Evolutionary conservation across 371 early-diverging fungal genomes (phyloP).

Genomic region (Pancytospora philotis): DNA sequence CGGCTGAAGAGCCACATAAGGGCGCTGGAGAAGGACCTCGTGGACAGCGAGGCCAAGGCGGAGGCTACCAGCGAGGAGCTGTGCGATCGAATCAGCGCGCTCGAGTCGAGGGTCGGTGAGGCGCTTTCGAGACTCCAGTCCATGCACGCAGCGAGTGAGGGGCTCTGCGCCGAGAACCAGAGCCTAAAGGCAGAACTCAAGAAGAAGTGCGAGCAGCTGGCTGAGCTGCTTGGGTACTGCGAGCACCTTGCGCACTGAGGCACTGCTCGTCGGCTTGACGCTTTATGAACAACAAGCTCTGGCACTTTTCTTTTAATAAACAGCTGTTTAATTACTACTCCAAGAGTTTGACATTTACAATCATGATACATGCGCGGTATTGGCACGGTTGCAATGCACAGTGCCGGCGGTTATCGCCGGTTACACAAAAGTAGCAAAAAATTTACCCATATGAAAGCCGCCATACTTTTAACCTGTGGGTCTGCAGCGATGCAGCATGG

Average conservation of each 20-base stretch:
- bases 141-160: not conserved
- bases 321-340: too few relatives aligned
- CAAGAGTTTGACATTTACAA: too few relatives aligned
- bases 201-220: conserved; percentile 22
- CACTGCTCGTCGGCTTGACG: too few relatives aligned
- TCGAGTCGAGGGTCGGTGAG: not conserved
- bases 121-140: not conserved
- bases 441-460: too few relatives aligned
- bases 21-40: conserved; percentile 37
- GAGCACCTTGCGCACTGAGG: conserved; percentile 18
- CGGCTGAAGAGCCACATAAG: conserved; percentile 33
- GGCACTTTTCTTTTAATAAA: too few relatives aligned
- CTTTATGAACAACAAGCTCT: too few relatives aligned
- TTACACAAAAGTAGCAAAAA: too few relatives aligned
- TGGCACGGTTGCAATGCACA: too few relatives aligned
- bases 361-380: too few relatives aligned
- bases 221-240: conserved; percentile 33
- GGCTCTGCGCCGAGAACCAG: not conserved
- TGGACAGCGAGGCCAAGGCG: conserved; percentile 22
- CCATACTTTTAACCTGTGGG: too few relatives aligned
- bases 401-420: too few relatives aligned
- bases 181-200: not conserved
- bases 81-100: conserved; percentile 8
- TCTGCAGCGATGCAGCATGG: too few relatives aligned
- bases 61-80: conserved; percentile 13